These are phyloP conservation scores for Scleroderma bovista DNA, from an alignment of 768 basidiomycete genomes.

Conservation along the genomic window DNA sequence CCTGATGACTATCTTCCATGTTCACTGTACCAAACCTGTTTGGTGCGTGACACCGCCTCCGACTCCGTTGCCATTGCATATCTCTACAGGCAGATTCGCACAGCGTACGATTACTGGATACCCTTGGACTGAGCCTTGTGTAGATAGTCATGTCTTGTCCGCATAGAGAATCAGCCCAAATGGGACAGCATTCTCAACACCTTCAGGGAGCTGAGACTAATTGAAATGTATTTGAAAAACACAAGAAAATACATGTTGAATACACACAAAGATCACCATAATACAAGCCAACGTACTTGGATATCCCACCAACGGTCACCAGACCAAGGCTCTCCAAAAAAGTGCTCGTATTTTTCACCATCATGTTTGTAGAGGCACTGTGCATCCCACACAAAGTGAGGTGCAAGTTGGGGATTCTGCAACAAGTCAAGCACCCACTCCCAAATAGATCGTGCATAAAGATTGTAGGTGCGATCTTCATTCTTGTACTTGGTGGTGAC, in stretches of 20 bases:
- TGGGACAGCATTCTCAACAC: conserved; percentile 14
- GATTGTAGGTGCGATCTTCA: neutral
- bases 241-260: neutral
- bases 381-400: conserved; percentile 30
- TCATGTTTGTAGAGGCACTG: conserved; percentile 22
- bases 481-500: neutral
- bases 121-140: conserved; percentile 33
- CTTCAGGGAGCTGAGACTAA: neutral
- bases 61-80: conserved; percentile 29
- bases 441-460: conserved; percentile 1
- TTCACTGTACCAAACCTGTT: too few relatives aligned
- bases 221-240: too few relatives aligned
- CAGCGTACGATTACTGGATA: conserved; percentile 33
- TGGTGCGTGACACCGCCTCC: conserved; percentile 28
- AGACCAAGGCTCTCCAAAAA: conserved; percentile 35
- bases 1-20: too few relatives aligned
- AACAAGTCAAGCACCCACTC: conserved; percentile 8
- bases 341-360: conserved; percentile 19
- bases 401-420: conserved; percentile 1
- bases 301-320: conserved; percentile 31
- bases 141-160: conserved; percentile 35
- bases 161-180: conserved; percentile 33
- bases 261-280: too few relatives aligned
- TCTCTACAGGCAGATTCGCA: conserved; percentile 27
- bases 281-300: conserved; percentile 10